phyloP scores from a whole-genome alignment of 2,329 filamentous ascomycete genomes.

The Leptographium lundbergii region DNA sequence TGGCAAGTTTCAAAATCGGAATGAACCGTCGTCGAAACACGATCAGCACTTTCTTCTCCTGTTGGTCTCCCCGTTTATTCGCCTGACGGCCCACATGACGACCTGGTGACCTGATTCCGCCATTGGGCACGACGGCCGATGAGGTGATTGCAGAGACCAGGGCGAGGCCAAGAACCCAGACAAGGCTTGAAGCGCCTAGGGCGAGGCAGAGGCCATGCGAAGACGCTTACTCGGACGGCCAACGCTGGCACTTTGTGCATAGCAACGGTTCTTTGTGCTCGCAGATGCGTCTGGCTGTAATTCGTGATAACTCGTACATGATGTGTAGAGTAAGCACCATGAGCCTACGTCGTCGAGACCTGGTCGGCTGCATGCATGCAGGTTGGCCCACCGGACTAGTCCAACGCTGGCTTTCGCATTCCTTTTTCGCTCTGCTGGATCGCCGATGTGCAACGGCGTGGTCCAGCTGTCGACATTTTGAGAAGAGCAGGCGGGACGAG shows the following conservation, averaged over 20 bases:
- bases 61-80: background rate
- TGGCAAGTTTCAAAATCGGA: background rate
- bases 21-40: background rate
- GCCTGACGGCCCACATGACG: background rate
- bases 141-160: background rate
- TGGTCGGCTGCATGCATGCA: too few relatives aligned
- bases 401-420: background rate
- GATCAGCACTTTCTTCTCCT: background rate
- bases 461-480: background rate
- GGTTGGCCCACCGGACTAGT: too few relatives aligned
- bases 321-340: background rate
- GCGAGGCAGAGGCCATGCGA: too few relatives aligned
- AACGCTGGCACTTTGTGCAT: too few relatives aligned
- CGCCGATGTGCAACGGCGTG: background rate
- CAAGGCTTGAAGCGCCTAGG: too few relatives aligned
- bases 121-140: background rate
- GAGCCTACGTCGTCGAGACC: too few relatives aligned
- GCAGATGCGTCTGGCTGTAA: too few relatives aligned
- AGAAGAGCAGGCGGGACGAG: background rate
- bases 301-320: too few relatives aligned
- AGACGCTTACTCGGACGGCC: too few relatives aligned
- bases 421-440: background rate
- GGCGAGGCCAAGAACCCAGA: background rate
- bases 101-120: background rate
- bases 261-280: too few relatives aligned